These are phyloP conservation scores for Sporothrix pallida DNA, from an alignment of 2,329 filamentous ascomycete species.

Conservation along the genomic window DNA sequence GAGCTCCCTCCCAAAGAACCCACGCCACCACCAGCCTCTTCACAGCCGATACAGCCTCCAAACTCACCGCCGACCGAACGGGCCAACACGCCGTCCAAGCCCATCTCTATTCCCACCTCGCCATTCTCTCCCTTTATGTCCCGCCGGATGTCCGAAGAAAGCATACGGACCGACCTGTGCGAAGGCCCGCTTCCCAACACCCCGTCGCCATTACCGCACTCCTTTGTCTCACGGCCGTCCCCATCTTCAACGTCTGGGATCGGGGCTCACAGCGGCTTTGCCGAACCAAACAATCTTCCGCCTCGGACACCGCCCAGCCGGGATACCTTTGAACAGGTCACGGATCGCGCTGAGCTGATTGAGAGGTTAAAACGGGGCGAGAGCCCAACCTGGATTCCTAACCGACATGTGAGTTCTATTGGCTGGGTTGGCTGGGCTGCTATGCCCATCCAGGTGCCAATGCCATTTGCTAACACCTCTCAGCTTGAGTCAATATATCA, in stretches of 20 bases:
- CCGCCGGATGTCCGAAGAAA: slow-evolving; percentile 62
- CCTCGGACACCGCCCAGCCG: slow-evolving; percentile 43
- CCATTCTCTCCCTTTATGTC: slow-evolving; percentile 29
- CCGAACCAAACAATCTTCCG: neutral
- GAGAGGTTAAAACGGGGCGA: slow-evolving; percentile 80
- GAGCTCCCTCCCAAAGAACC: slow-evolving; percentile 33
- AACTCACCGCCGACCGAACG: neutral
- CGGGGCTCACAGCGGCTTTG: neutral
- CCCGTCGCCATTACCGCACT: slow-evolving; percentile 39
- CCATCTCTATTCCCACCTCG: slow-evolving; percentile 39
- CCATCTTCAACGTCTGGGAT: neutral
- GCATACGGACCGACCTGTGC: slow-evolving; percentile 65
- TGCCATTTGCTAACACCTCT: neutral
- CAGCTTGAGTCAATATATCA: slow-evolving; percentile 53
- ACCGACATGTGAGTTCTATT: slow-evolving; percentile 61
- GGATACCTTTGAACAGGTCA: slow-evolving; percentile 47
- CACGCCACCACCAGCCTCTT: neutral
- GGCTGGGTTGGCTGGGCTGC: too few species aligned
- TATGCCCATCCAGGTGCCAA: neutral
- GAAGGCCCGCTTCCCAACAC: slow-evolving; percentile 61
- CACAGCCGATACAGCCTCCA: neutral
- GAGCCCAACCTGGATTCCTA: slow-evolving; percentile 74
- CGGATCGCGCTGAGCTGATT: slow-evolving; percentile 79
- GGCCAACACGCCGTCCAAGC: slow-evolving; percentile 31
- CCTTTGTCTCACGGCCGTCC: neutral